Evolutionary conservation across 1,139 yeast species (phyloP).

Genomic region (Blastobotrys proliferans): DNA sequence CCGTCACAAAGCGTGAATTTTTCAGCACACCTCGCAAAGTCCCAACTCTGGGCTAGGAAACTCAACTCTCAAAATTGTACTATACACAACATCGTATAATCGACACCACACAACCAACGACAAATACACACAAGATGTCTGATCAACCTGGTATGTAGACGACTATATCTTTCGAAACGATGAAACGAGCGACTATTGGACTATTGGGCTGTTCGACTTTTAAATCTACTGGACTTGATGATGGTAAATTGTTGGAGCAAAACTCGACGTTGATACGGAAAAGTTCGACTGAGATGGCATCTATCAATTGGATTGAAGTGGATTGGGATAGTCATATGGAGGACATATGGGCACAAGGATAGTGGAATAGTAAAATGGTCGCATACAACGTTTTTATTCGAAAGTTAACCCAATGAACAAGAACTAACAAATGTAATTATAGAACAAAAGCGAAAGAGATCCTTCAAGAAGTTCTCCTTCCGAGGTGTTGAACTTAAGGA

Average conservation of each 20-base stretch:
- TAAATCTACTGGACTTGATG: too few relatives aligned
- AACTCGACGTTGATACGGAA: not conserved
- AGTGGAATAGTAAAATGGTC: too few relatives aligned
- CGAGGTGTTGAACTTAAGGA: constrained; percentile 98
- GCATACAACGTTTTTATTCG: too few relatives aligned
- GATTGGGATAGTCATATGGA: too few relatives aligned
- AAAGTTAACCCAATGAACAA: constrained; percentile 3
- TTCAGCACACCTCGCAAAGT: constrained; percentile 5
- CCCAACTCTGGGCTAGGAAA: constrained; percentile 4
- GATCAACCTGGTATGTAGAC: constrained; percentile 2
- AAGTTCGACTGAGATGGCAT: not conserved
- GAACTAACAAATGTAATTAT: constrained; percentile 19
- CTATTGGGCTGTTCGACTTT: not conserved
- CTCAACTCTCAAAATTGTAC: constrained; percentile 1
- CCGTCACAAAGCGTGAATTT: constrained; percentile 5
- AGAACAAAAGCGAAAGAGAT: constrained; percentile 47
- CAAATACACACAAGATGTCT: constrained; percentile 5
- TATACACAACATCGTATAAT: constrained; percentile 4
- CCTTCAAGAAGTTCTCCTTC: constrained; percentile 97
- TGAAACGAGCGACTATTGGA: not conserved
- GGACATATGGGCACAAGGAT: too few relatives aligned
- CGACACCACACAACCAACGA: constrained; percentile 5
- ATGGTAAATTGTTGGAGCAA: too few relatives aligned
- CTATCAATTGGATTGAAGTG: too few relatives aligned
- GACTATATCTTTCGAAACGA: not conserved